Conservation (phyloP, 495 filamentous ascomycete genomes). For the Xylaria cubensis region DNA sequence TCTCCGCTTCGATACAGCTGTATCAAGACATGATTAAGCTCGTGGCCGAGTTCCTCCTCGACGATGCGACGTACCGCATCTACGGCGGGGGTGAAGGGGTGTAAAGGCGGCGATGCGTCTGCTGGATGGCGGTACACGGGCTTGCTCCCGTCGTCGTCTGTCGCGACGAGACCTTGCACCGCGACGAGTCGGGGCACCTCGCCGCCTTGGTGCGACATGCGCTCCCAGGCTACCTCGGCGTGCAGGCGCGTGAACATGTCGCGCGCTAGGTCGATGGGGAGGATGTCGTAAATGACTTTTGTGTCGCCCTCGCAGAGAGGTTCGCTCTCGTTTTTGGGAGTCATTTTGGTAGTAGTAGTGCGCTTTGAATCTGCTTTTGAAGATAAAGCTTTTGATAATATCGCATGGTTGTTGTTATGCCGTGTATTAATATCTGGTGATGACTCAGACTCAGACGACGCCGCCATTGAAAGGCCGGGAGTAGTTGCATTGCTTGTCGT, state of each 20-base stretch:
- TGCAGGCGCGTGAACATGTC: slow-evolving; percentile 73
- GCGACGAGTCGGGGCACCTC: slow-evolving; percentile 94
- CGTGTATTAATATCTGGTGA: background rate
- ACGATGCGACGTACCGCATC: slow-evolving; percentile 68
- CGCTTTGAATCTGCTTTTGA: background rate
- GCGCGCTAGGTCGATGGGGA: slow-evolving; percentile 57
- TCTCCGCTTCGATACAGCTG: slow-evolving; percentile 89
- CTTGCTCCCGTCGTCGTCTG: slow-evolving; percentile 69
- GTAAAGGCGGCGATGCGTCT: slow-evolving; percentile 83
- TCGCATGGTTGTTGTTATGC: background rate
- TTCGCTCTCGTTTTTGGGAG: slow-evolving; percentile 28
- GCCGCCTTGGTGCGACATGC: slow-evolving; percentile 90
- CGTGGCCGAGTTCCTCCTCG: slow-evolving; percentile 75
- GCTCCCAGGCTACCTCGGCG: slow-evolving; percentile 84
- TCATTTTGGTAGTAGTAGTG: background rate
- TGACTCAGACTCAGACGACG: too few species aligned
- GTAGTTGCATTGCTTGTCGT: background rate
- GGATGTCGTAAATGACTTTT: slow-evolving; percentile 71
- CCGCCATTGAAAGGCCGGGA: too few species aligned
- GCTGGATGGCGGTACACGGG: slow-evolving; percentile 94
- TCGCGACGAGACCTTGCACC: slow-evolving; percentile 75
- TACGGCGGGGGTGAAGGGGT: slow-evolving; percentile 76
- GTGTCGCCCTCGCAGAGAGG: slow-evolving; percentile 79
- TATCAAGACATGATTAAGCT: slow-evolving; percentile 90
- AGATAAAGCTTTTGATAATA: background rate